phyloP scores from a whole-genome alignment of 2,329 filamentous ascomycete species.

The Didymella keratinophila region DNA sequence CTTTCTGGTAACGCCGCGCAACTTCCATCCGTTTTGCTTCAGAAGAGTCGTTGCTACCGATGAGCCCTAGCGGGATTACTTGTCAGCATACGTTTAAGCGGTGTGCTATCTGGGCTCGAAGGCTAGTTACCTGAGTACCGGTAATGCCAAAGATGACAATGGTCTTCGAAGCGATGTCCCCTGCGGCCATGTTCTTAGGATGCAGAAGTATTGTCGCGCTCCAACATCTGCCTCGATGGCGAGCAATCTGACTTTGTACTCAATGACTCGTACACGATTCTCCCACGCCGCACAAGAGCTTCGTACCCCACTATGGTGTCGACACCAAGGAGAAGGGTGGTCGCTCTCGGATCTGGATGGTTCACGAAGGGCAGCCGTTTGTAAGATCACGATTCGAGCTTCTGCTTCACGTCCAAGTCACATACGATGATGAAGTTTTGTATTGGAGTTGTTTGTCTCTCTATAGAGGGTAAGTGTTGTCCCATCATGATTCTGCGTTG shows the following conservation, averaged over 20 bases:
- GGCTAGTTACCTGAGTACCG: background rate
- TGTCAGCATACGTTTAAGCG: background rate
- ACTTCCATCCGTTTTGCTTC: background rate
- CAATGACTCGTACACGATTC: background rate
- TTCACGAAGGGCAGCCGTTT: background rate
- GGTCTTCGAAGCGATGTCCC: background rate
- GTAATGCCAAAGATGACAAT: constrained; percentile 5
- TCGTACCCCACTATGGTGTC: background rate
- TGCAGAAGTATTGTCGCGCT: too few species aligned
- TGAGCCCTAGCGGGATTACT: background rate
- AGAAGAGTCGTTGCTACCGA: background rate
- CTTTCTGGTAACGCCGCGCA: constrained; percentile 2
- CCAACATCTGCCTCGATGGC: background rate
- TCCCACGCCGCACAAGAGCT: background rate
- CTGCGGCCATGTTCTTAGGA: background rate
- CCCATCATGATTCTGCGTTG: background rate
- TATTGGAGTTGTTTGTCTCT: background rate
- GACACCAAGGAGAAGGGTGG: background rate
- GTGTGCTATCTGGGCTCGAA: background rate
- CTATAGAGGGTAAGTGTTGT: background rate
- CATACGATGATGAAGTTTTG: too few species aligned
- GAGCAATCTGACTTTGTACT: background rate
- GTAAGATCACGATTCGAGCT: background rate
- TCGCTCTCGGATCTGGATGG: background rate
- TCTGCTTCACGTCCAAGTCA: background rate